Evolutionary conservation across 352 stramenopile genomes (phyloP), one percentile per base, ranked within the genome.

Genomic region (Phytophthora hybrid): DNA sequence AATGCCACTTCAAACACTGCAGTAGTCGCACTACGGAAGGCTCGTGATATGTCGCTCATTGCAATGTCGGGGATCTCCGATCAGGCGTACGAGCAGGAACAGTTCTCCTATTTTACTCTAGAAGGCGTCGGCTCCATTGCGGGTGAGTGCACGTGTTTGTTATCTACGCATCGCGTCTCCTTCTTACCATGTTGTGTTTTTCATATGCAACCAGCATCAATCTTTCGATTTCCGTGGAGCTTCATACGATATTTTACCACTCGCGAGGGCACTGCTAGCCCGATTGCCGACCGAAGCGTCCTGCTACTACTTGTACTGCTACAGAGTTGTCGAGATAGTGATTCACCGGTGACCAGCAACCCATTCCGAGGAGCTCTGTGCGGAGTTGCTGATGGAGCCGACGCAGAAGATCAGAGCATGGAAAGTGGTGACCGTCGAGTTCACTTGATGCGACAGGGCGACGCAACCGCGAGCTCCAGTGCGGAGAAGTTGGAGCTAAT

Each of bases 221-320:
- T 93, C 44, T 90, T 93, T 57, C 80, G 79, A 6, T 88, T 92
- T 29, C 86, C 85, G 16, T 73, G 81, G 69, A 89, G 56, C 49
- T 91, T 93, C 58, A 82, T 90, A 47, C 71, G 81, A n/a, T 93
- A 89, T 62, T 93, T 94, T 39, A 85, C 92, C 7, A 64, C 79
- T 21, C 74, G 69, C 29, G 86, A 91, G 19, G 80, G 73, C 31
- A 80, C 78, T 14, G 73, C 82, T 31, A 91, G 80, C 37, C 87
- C 86, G 3, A 72, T 96, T 23, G 81, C 83, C 5, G 87, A 96
- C 41, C 87, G 89, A 1, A 93, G 87, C 32, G 79, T 80, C 8
- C 60, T 96, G 7, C 26, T 94, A n/a, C 57, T 94, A 13, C 70
- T 94, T 10, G 77, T 93, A 8, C 63, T 96, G 9, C 73, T 96